Conservation (phyloP, 176 grass and related monocot genomes). For the Aegilops longissima region DNA sequence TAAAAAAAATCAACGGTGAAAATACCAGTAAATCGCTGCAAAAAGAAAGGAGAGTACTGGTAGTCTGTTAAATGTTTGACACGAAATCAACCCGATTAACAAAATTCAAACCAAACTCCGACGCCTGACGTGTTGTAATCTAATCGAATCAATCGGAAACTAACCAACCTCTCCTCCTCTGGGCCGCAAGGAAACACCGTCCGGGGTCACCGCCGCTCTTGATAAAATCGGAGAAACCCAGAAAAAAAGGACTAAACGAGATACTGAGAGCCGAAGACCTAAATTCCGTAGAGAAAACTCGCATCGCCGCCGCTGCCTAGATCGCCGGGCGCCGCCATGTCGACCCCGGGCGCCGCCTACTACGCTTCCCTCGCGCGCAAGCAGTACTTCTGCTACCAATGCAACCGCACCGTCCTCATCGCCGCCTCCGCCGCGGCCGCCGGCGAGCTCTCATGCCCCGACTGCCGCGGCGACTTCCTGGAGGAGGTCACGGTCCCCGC, state of each 20-base stretch:
- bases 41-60: no score
- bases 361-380: slow-evolving; percentile 63
- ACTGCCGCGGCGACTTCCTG: slow-evolving; percentile 83
- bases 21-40: no score
- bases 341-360: slow-evolving; percentile 47
- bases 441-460: slow-evolving; percentile 69
- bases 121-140: no score
- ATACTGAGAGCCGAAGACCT: slow-evolving; percentile 27
- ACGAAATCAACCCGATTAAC: no score
- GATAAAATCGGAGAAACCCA: not conserved
- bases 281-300: slow-evolving; percentile 32
- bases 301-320: slow-evolving; percentile 45
- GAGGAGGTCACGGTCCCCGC: slow-evolving; percentile 76
- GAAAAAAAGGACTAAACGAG: not conserved
- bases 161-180: no score
- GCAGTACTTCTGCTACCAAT: slow-evolving; percentile 89
- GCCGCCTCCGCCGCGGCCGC: slow-evolving; percentile 38
- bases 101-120: no score
- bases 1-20: no score
- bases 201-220: not conserved
- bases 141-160: no score
- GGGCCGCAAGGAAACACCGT: not conserved
- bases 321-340: slow-evolving; percentile 60
- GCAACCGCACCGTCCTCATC: slow-evolving; percentile 77
- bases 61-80: no score